Base-by-base conservation (phyloP, 345 rosid genomes). In the Ceriops zippeliana region DNA sequence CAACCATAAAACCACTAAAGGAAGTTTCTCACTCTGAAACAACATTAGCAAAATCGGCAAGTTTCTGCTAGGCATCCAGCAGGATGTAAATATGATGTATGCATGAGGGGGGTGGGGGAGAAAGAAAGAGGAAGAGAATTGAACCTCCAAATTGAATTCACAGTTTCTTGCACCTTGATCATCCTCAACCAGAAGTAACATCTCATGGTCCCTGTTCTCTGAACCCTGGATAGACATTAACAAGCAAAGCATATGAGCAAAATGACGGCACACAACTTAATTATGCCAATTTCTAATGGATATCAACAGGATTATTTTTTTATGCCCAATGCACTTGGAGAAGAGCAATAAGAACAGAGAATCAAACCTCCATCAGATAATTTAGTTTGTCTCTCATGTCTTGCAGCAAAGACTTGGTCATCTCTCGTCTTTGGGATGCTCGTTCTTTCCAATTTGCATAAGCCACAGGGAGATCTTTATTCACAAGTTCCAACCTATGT, bases 401-500 rank as follows among this genome's bases (percentile, higher is more conserved):
- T 72, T 77, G 84, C 80, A 63, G 83, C 87, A 95, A 68, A 46
- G 83, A 84, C 80, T 53, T 81, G 60, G 73, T 59, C 67, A 87
- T 74, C 63, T 80, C 76, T 77, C 62, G 80, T 77, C 78, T 86
- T 76, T 83, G 83, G 28, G 67, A 69, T 82, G 83, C 86, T 58
- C 79, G 54, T 46, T 75, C 74, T 86, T 82, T 83, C 98, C 99
- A 84, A 54, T 69, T 75, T 69, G 83, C 86, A 82, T 84, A 87
- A 69, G 88, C 84, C 67, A 83, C 78, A 68, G 98, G 97, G 51
- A 95, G 81, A 83, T 89, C 92, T 71, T 77, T 75, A 20, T 69
- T 83, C 69, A 82, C 90, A 81, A 95, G 69, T 70, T 74, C 80
- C 71, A 85, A 73, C 99, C 99, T 95, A 79, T 58, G 75, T 31